A percentile compares a stretch with the other conserved stretches of the same genome.
Evolutionary conservation across 495 filamentous ascomycete genomes (phyloP).

Genomic region (Aspergillus carlsbadensis): DNA sequence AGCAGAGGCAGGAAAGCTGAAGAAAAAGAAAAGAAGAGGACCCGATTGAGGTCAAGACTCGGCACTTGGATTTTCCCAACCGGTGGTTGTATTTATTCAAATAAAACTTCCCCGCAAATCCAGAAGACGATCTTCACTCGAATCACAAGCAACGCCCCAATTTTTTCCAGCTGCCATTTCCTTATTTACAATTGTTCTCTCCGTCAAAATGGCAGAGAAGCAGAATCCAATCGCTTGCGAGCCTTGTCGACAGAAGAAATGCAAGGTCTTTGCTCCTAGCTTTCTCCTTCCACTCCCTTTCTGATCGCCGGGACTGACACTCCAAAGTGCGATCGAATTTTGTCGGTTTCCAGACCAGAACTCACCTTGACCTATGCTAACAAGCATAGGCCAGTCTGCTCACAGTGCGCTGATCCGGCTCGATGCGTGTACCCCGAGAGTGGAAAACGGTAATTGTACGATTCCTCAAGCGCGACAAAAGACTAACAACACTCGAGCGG

Average conservation of each 20-base stretch:
- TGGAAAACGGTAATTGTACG: constrained; percentile 22
- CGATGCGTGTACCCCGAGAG: constrained; percentile 25
- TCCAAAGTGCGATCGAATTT: constrained; percentile 22
- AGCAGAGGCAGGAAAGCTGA: neutral
- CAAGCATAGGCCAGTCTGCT: constrained; percentile 19
- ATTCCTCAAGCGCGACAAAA: neutral
- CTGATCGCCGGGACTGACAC: neutral
- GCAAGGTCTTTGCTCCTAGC: constrained; percentile 17
- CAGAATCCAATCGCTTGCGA: constrained; percentile 28
- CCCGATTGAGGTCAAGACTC: neutral
- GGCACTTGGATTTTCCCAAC: constrained; percentile 14
- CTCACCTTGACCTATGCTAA: neutral
- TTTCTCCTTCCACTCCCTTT: neutral
- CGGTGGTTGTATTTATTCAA: neutral
- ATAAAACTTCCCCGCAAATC: constrained; percentile 8
- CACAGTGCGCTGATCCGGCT: constrained; percentile 20
- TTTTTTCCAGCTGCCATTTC: too few species aligned
- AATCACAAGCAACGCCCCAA: neutral
- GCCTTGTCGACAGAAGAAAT: constrained; percentile 29
- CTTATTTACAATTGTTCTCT: too few species aligned
- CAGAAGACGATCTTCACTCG: neutral
- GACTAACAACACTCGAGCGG: constrained; percentile 13
- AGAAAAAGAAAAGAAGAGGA: neutral
- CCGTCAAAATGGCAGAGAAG: constrained; percentile 11
- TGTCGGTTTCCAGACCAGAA: constrained; percentile 12